phyloP scores from a whole-genome alignment of 805 yeast genomes.

The Teunomyces pallodes region DNA sequence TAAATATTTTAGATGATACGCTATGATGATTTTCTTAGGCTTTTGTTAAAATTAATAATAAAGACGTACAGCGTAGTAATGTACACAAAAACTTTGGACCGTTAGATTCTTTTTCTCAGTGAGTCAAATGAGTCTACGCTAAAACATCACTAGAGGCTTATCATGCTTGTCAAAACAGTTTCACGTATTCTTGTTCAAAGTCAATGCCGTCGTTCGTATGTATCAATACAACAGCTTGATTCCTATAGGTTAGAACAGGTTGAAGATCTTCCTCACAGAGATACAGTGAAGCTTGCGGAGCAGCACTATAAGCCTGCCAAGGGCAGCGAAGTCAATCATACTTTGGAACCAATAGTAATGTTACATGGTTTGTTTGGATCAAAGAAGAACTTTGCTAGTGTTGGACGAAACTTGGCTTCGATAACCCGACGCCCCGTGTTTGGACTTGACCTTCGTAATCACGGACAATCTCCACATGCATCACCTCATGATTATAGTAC shows the following conservation, averaged over 20 bases:
- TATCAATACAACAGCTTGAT: neutral
- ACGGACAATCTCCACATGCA: slow-evolving; percentile 48
- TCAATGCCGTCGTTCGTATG: neutral
- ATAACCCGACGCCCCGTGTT: slow-evolving; percentile 31
- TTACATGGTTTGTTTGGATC: slow-evolving; percentile 59
- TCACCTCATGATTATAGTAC: slow-evolving; percentile 44
- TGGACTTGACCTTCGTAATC: slow-evolving; percentile 54
- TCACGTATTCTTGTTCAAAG: neutral
- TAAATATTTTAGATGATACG: neutral
- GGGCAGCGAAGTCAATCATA: neutral
- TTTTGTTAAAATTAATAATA: neutral
- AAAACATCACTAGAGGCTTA: too few relatives aligned
- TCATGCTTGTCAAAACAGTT: neutral
- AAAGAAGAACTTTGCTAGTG: slow-evolving; percentile 39
- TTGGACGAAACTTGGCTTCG: slow-evolving; percentile 34
- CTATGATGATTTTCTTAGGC: neutral
- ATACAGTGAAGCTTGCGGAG: slow-evolving; percentile 3
- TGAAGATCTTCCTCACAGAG: neutral
- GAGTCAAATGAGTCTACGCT: too few relatives aligned
- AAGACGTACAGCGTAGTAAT: too few relatives aligned
- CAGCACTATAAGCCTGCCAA: slow-evolving; percentile 8
- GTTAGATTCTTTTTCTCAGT: neutral
- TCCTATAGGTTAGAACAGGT: neutral
- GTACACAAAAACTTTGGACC: neutral
- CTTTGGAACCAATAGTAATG: slow-evolving; percentile 37